Conservation (phyloP, 352 stramenopile genomes). For the Pythium phragmitis region DNA sequence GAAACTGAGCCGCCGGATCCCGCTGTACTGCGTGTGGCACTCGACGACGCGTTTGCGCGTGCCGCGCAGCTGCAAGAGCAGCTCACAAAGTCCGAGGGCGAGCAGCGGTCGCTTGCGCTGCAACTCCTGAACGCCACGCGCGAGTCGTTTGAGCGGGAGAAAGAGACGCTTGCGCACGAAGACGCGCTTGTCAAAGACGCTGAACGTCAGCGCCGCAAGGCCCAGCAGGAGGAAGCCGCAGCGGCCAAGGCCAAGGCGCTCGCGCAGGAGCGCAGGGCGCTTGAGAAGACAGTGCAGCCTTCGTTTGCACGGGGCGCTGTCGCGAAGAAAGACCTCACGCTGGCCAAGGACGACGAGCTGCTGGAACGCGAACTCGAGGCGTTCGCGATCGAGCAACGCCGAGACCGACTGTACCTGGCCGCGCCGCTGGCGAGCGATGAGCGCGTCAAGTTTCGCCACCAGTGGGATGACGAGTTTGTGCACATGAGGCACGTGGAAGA, state of each 20-base stretch:
- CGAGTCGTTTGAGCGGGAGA: slow-evolving; percentile 56
- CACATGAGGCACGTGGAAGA: slow-evolving; percentile 65
- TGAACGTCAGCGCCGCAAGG: slow-evolving; percentile 48
- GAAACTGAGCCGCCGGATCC: slow-evolving; percentile 37
- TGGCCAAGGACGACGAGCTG: slow-evolving; percentile 50
- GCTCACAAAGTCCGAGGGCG: slow-evolving; percentile 31
- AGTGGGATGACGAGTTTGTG: slow-evolving; percentile 53
- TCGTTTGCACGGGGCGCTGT: slow-evolving; percentile 52
- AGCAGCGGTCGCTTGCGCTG: slow-evolving; percentile 53
- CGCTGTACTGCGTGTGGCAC: slow-evolving; percentile 37
- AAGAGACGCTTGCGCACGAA: slow-evolving; percentile 45
- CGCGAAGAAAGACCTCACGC: slow-evolving; percentile 51
- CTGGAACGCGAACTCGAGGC: slow-evolving; percentile 57
- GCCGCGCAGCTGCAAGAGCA: slow-evolving; percentile 35
- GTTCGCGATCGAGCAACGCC: slow-evolving; percentile 43
- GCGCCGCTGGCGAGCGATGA: slow-evolving; percentile 37
- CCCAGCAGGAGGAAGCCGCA: slow-evolving; percentile 42
- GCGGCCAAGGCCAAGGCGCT: slow-evolving; percentile 48
- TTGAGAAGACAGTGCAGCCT: slow-evolving; percentile 28
- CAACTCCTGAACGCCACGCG: slow-evolving; percentile 62
- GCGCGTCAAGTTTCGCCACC: slow-evolving; percentile 38
- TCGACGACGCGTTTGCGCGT: slow-evolving; percentile 38
- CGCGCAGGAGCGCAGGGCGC: slow-evolving; percentile 37
- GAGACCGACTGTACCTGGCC: slow-evolving; percentile 51
- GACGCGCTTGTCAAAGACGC: slow-evolving; percentile 45